Conservation (phyloP, 2,329 filamentous ascomycete genomes). For the Diaporthe caulivora region DNA sequence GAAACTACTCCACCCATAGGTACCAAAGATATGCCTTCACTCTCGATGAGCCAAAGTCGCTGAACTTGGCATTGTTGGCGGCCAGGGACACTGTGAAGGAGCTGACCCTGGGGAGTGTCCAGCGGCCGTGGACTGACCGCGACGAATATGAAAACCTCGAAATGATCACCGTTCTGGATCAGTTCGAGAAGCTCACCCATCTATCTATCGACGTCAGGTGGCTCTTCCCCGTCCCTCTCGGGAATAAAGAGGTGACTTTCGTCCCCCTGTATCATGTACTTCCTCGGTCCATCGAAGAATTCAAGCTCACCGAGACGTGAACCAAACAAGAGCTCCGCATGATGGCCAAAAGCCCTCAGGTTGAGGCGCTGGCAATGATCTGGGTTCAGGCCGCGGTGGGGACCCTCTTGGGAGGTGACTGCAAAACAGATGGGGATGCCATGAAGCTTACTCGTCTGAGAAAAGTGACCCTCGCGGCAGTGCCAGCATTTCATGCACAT, state of each 20-base stretch:
- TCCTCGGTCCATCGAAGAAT: neutral
- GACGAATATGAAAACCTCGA: neutral
- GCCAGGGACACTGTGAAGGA: neutral
- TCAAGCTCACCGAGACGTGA: constrained; percentile 9
- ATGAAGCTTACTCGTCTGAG: neutral
- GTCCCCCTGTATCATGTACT: neutral
- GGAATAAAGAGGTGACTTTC: neutral
- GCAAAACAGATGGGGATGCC: neutral
- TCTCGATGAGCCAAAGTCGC: neutral
- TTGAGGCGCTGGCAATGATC: neutral
- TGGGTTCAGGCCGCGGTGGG: neutral
- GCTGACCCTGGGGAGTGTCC: neutral
- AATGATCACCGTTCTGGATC: neutral
- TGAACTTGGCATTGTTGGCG: neutral
- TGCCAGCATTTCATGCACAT: neutral
- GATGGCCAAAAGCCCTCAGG: neutral
- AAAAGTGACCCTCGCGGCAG: neutral
- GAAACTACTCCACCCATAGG: no score
- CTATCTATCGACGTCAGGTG: constrained; percentile 1
- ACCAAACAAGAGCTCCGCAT: neutral
- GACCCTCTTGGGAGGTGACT: neutral
- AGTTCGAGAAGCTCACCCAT: neutral
- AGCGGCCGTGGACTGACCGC: neutral
- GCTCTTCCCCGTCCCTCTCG: neutral
- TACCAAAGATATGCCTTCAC: neutral